Conservation (phyloP, 2,329 filamentous ascomycete genomes). For the Sarocladiaceae sp. region DNA sequence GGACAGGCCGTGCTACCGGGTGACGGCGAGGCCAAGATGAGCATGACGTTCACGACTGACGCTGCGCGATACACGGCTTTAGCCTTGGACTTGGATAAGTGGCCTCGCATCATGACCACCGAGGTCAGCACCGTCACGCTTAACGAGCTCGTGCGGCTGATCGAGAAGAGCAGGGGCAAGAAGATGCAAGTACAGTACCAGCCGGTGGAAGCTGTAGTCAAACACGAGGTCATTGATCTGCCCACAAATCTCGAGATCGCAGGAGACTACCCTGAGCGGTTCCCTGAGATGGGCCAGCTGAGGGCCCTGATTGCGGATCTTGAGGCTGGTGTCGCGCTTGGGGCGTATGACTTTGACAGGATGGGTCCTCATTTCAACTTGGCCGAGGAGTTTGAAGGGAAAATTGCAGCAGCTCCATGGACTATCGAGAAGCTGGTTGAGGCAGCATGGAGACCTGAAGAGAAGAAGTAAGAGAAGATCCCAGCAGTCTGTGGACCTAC, state of each 20-base stretch:
- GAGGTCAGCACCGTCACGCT: constrained; percentile 21
- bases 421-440: constrained; percentile 6
- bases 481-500: too few relatives aligned
- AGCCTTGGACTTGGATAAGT: constrained; percentile 22
- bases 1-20: constrained; percentile 22
- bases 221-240: constrained; percentile 17
- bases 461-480: too few relatives aligned
- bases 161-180: constrained; percentile 25
- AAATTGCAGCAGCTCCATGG: not conserved
- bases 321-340: constrained; percentile 23
- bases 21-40: constrained; percentile 24
- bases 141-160: constrained; percentile 22
- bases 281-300: constrained; percentile 20
- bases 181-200: constrained; percentile 22
- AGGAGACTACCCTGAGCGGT: constrained; percentile 18
- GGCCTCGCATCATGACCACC: constrained; percentile 23
- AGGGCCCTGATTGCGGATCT: constrained; percentile 23
- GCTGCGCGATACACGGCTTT: constrained; percentile 23
- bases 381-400: constrained; percentile 7
- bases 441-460: constrained; percentile 4
- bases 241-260: constrained; percentile 21
- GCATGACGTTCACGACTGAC: constrained; percentile 25
- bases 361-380: constrained; percentile 1
- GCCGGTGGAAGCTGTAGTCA: constrained; percentile 17
- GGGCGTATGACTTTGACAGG: constrained; percentile 21